Conservation (phyloP, 805 yeast genomes). For the Teunomyces panamensis region DNA sequence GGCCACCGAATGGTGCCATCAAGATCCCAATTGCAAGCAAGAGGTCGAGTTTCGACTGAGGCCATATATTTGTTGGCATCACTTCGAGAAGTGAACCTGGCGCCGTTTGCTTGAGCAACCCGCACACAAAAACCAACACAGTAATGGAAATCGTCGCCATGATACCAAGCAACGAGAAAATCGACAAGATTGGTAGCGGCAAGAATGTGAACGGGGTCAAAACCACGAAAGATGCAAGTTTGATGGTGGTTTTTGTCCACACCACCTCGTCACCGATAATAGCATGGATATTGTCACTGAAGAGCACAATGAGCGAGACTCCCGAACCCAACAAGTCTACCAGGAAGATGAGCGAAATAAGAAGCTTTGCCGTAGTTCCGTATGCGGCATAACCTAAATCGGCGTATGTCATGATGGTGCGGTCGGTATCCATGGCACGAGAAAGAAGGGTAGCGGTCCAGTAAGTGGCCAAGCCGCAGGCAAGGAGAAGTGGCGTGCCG, state of each 20-base stretch:
- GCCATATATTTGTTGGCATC: conserved; percentile 40
- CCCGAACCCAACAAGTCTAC: conserved; percentile 62
- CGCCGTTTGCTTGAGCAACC: conserved; percentile 32
- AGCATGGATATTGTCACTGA: conserved; percentile 56
- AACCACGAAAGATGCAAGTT: conserved; percentile 62
- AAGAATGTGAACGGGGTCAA: conserved; percentile 76
- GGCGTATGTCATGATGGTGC: conserved; percentile 29
- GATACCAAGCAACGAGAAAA: conserved; percentile 56
- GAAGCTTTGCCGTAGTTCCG: conserved; percentile 58
- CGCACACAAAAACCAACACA: conserved; percentile 45
- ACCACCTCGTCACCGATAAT: conserved; percentile 34
- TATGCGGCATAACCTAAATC: conserved; percentile 28
- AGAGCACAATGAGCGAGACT: conserved; percentile 53
- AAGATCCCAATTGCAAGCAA: conserved; percentile 59
- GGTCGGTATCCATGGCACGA: conserved; percentile 24
- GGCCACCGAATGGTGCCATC: conserved; percentile 83
- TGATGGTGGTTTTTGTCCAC: conserved; percentile 51
- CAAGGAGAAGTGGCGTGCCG: conserved; percentile 42
- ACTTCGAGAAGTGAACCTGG: conserved; percentile 58
- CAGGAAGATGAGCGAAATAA: conserved; percentile 60
- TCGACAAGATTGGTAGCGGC: conserved; percentile 53
- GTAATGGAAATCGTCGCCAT: conserved; percentile 52
- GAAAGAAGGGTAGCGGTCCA: conserved; percentile 51
- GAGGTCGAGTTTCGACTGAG: conserved; percentile 30
- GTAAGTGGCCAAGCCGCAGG: conserved; percentile 49